Evolutionary conservation across 768 basidiomycete genomes (phyloP).

Genomic region (Trametes coccinea): DNA sequence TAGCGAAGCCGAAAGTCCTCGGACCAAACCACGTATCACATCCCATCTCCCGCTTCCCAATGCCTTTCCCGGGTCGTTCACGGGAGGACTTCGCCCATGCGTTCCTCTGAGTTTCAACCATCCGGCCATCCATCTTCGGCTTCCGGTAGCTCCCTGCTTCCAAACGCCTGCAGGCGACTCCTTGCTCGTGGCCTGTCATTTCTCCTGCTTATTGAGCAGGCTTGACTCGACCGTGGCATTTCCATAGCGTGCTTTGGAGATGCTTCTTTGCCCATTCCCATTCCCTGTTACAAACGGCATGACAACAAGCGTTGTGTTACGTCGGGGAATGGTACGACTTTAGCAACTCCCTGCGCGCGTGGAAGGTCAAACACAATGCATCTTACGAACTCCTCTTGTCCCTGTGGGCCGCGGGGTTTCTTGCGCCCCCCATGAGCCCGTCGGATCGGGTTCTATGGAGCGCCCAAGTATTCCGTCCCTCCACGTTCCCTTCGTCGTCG

Average conservation of each 20-base stretch:
- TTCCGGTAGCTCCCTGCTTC: conserved; percentile 10
- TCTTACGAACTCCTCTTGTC: not conserved
- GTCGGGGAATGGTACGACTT: not conserved
- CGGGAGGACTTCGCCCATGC: conserved; percentile 1
- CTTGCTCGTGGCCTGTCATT: not conserved
- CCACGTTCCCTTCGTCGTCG: conserved; percentile 3
- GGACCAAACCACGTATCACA: conserved; percentile 8
- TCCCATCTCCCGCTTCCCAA: conserved; percentile 12
- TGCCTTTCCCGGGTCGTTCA: not conserved
- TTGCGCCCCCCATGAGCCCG: conserved; percentile 1
- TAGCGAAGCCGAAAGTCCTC: conserved; percentile 20
- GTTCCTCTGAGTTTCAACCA: not conserved
- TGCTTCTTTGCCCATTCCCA: not conserved
- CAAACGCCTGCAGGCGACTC: not conserved
- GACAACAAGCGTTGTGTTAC: not conserved
- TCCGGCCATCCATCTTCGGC: not conserved
- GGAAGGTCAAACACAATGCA: not conserved
- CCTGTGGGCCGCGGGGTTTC: not conserved
- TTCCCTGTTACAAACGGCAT: conserved; percentile 1
- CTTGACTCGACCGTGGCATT: too few species aligned
- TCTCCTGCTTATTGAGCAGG: not conserved
- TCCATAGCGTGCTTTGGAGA: too few species aligned
- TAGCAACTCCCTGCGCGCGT: not conserved
- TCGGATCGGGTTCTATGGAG: not conserved
- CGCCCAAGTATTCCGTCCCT: not conserved